Base-by-base conservation (phyloP, 108 stramenopile genomes). In the Cyclotella baltica region DNA sequence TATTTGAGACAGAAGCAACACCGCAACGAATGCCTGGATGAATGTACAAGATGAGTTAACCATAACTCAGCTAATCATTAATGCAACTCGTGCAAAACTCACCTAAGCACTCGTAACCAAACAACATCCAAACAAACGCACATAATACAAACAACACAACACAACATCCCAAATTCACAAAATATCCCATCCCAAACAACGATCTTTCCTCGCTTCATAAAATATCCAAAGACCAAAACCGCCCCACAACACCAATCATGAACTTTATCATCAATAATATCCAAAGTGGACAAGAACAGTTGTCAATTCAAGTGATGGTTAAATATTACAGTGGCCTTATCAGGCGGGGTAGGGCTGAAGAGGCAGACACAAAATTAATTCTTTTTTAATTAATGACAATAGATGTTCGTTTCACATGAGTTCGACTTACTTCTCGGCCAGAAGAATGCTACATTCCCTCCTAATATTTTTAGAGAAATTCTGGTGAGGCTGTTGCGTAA, bases 1-100 rank as follows among this genome's bases (percentile, higher is more conserved):
- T 36, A 79, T 29, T 73, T 79, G 47, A 1, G 38, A 62, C 28
- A 72, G 78, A 36, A 59, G 28, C 1, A 52, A 59, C 37, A 79
- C 58, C 50, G 78, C 50, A 28, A 71, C 55, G n/a, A 79, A 57
- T 29, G 48, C 48, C 78, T 72, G 64, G 0, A 36, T 38, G 18
- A n/a, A 38, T 31, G 46, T 47, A 25, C n/a, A n/a, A 51, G 22
- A 19, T 16, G n/a, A 33, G 10, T 52, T 9, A 10, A 38, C 2
- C 18, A 20, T 6, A 5, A 38, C 13, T 18, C 30, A 36, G 19
- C 19, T 53, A 53, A n/a, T n/a, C n/a, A n/a, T n/a, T n/a, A n/a
- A n/a, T n/a, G n/a, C n/a, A n/a, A n/a, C n/a, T n/a, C n/a, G n/a
- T 4, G 18, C 13, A 19, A 29, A 8, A 23, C 62, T 63, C 20